Evolutionary conservation across 371 early-diverging fungal species (phyloP), one percentile per base, ranked within the genome.

Genomic region (Rhizopus arrhizus): DNA sequence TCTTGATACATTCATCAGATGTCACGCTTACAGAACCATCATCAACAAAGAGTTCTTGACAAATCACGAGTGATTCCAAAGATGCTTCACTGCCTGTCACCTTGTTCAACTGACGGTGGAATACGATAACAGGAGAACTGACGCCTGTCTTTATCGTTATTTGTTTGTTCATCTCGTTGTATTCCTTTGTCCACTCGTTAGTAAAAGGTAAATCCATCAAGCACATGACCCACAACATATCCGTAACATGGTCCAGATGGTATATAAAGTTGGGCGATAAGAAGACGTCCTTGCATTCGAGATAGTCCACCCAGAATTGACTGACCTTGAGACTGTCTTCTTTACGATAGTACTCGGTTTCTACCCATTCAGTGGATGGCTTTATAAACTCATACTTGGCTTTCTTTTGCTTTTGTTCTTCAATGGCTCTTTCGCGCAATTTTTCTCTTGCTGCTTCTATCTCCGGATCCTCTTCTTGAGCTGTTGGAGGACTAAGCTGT

Each of bases 221-320:
- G 5, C 80, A 68, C 13, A 85, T 33, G 3, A 74, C 80, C 43
- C 74, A 74, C 48, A 84, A 66, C 0, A 74, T 54, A 35, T 75
- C 72, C 0, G 78, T 74, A 32, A 76, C 68, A n/a, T 63, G 59
- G 2, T 42, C 38, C 4, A 74, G 53, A 28, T 77, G 68, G 46
- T 72, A 62, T 7, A 84, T 72, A 56, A 85, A 80, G 57, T 78
- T 77, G 69, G 83, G 54, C 0, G 68, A 22, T 34, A 58, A 51
- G 29, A 54, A 68, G 16, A 15, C 22, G 11, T 4, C 36, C 10
- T 57, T 29, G 15, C 59, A 6, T 35, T 62, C 46, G 2, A 81
- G 52, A 45, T 66, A 82, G 36, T 83, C 82, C n/a, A 83, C 58
- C 86, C 84, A 85, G 53, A 84, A 84, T 9, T 68, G 74, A 32